Evolutionary conservation across 495 filamentous ascomycete species (phyloP), one percentile per base, ranked within the genome.

Genomic region (Oidiodendron maius): DNA sequence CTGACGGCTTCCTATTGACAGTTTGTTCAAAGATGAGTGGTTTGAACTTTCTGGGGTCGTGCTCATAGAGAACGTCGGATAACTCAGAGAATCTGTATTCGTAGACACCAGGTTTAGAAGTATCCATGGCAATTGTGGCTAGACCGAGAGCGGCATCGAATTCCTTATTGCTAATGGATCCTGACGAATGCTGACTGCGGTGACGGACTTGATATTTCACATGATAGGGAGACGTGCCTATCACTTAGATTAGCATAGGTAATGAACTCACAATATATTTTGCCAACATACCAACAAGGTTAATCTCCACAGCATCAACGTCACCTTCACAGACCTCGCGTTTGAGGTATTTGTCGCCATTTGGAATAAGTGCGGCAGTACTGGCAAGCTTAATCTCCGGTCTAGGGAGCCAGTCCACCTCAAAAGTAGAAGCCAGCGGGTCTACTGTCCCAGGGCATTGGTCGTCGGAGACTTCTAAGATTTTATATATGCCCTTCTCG

Each of bases 291-390:
- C 91, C 91, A 51, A 74, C 75, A 50, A 98, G 75, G 17, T 74
- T 68, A 40, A 97, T 66, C 55, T 96, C 91, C 41, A 95, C 78
- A 21, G 81, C 78, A 59, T 96, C 91, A 51, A 91, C 84, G 41
- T 96, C 91, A 15, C 93, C 91, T 66, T 98, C 89, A 56, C 93
- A 98, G 43, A 98, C 81, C 52, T 86, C 81, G n/a, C 78, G 74
- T 62, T 91, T 87, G 50, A 80, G 59, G 58, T 71, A 89, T 46
- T 67, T 73, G 30, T 66, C 66, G 44, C 62, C 72, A 44, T 64
- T 60, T 21, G 54, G 64, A 57, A 59, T 66, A 11, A 89, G 67
- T 22, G 76, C 67, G 4, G 80, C 70, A 28, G 78, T 81, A 46
- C 84, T 78, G 1, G 82, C 61, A 15, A 93, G 63, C 20, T 71